Conservation (phyloP, 73 alveolate species). For the Paramecium octaurelia region DNA sequence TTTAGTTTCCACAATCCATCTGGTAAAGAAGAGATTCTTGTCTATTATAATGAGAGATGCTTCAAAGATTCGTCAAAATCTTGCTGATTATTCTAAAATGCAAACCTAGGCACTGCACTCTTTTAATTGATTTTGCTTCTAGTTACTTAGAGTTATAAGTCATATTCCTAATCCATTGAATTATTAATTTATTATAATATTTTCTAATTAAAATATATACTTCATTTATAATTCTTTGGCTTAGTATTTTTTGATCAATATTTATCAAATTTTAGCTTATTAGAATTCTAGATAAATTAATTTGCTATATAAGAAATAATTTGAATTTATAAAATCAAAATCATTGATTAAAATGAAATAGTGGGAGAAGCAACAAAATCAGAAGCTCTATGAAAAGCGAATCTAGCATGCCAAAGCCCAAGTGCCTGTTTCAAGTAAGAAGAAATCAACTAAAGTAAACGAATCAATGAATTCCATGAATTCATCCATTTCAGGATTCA, state of each 20-base stretch:
- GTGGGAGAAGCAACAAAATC: slow-evolving; percentile 50
- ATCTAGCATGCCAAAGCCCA: slow-evolving; percentile 42
- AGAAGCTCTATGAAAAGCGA: slow-evolving; percentile 41
- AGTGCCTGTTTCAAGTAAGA: slow-evolving; percentile 2
- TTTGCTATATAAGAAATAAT: background rate
- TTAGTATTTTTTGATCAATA: background rate
- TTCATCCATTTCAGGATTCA: slow-evolving; percentile 34
- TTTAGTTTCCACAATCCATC: background rate
- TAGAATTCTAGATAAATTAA: background rate
- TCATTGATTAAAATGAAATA: slow-evolving; percentile 30
- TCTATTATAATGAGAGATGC: background rate
- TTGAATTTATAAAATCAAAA: background rate
- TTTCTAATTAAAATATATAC: background rate
- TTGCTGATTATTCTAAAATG: background rate
- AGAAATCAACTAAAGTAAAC: slow-evolving; percentile 30
- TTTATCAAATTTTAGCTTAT: background rate
- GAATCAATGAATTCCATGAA: background rate
- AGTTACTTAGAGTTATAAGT: background rate
- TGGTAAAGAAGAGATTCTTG: background rate
- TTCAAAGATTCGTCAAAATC: background rate
- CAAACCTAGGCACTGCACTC: background rate
- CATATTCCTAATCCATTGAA: background rate
- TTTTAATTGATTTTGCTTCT: background rate
- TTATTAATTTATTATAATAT: background rate
- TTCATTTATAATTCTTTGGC: background rate